These are phyloP conservation scores for Candida sp. DNA, from an alignment of 1,139 yeast species.

Conservation along the genomic window DNA sequence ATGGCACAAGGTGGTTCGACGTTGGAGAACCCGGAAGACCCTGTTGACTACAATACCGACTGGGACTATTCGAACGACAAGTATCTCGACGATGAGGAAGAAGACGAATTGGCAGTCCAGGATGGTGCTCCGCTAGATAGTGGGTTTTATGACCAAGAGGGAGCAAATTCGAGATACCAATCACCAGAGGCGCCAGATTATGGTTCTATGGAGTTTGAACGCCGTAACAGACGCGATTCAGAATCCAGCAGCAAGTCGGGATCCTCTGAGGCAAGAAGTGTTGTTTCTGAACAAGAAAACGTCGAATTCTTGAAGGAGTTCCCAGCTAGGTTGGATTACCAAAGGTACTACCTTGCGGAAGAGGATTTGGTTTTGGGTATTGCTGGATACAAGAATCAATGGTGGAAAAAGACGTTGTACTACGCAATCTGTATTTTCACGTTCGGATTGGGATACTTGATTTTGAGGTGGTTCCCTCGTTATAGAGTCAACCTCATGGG, in stretches of 20 bases:
- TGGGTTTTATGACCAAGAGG: slow-evolving; percentile 6
- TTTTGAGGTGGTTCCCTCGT: slow-evolving; percentile 86
- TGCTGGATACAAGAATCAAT: slow-evolving; percentile 79
- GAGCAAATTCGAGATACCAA: slow-evolving; percentile 10
- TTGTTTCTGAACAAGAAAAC: slow-evolving; percentile 25
- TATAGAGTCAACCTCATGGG: slow-evolving; percentile 75
- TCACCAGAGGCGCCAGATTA: slow-evolving; percentile 29
- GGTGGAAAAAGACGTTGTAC: slow-evolving; percentile 50
- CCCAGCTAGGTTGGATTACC: slow-evolving; percentile 55
- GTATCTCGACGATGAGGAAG: slow-evolving; percentile 36
- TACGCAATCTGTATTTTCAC: slow-evolving; percentile 60
- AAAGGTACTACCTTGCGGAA: slow-evolving; percentile 91
- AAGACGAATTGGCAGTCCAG: slow-evolving; percentile 1
- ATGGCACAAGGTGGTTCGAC: slow-evolving; percentile 90
- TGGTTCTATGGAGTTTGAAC: slow-evolving; percentile 40
- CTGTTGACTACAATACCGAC: slow-evolving; percentile 67
- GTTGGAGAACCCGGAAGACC: slow-evolving; percentile 58
- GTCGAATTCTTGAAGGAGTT: slow-evolving; percentile 44
- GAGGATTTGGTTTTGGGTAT: slow-evolving; percentile 94
- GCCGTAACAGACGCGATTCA: slow-evolving; percentile 33
- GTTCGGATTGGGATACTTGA: slow-evolving; percentile 71
- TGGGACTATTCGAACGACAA: slow-evolving; percentile 64
- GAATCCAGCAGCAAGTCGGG: slow-evolving; percentile 27
- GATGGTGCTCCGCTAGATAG: background rate
- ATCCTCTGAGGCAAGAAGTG: slow-evolving; percentile 17